A percentile compares a stretch with the other conserved stretches of the same genome.
Conservation (phyloP, 2,329 filamentous ascomycete genomes). For the Nigrospora oryzae region DNA sequence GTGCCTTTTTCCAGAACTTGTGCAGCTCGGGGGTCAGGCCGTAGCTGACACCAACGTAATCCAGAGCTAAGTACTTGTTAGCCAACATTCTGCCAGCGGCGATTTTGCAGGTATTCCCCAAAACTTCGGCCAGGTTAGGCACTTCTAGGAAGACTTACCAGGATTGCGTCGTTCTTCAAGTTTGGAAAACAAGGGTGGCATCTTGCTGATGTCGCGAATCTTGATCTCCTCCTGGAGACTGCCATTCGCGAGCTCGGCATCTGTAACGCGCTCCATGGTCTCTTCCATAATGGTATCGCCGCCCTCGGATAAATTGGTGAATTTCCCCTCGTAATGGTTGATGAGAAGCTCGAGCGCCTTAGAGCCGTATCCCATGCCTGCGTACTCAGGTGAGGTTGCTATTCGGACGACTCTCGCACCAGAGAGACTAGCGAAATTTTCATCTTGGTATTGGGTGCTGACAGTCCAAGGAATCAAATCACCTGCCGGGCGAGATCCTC, state of each 20-base stretch:
- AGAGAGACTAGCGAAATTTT: constrained; percentile 88
- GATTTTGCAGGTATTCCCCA: too few species aligned
- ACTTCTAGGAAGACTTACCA: too few species aligned
- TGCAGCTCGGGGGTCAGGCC: constrained; percentile 81
- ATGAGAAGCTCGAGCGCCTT: constrained; percentile 79
- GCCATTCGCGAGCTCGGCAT: constrained; percentile 68
- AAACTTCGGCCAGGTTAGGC: too few species aligned
- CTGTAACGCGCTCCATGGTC: constrained; percentile 70
- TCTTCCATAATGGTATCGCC: constrained; percentile 45
- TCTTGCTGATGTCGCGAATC: constrained; percentile 79
- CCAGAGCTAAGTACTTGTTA: constrained; percentile 40
- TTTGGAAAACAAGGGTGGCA: constrained; percentile 89
- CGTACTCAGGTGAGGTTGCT: constrained; percentile 90
- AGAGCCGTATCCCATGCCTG: constrained; percentile 86
- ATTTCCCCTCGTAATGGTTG: constrained; percentile 93
- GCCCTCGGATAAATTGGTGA: constrained; percentile 73
- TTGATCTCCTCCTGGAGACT: constrained; percentile 82
- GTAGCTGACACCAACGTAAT: constrained; percentile 94
- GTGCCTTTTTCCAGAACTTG: constrained; percentile 91
- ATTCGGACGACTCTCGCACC: constrained; percentile 90
- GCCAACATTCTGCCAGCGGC: too few species aligned
- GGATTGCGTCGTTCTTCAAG: constrained; percentile 75
- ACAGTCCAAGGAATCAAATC: constrained; percentile 97
- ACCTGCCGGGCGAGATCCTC: constrained; percentile 81
- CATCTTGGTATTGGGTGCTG: constrained; percentile 96